Percentiles rank a stretch among this genome's conserved stretches.
Conservation (phyloP, 257 asterid genomes). For the Solanum piurae region DNA sequence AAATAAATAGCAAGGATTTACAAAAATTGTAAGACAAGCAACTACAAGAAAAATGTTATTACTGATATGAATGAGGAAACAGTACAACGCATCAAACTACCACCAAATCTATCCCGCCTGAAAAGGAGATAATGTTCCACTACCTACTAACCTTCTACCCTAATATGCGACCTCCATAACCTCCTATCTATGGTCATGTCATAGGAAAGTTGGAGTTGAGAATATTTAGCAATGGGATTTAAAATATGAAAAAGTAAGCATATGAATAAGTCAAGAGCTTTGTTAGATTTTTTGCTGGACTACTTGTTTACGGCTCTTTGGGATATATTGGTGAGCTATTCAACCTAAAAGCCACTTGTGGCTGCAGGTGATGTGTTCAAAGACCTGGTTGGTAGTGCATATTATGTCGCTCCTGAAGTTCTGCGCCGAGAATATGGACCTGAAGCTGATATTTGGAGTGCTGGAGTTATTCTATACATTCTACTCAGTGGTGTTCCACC, state of each 20-base stretch:
- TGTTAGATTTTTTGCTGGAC: background rate
- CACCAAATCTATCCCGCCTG: background rate
- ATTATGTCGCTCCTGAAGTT: conserved; percentile 90
- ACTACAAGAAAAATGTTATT: background rate
- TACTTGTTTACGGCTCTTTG: background rate
- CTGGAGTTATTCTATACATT: conserved; percentile 78
- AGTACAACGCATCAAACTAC: background rate
- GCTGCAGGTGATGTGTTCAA: conserved; percentile 59
- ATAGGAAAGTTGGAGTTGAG: background rate
- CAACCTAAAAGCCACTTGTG: background rate
- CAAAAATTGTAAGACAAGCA: background rate
- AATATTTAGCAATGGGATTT: background rate
- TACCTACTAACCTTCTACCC: background rate
- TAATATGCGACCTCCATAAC: background rate
- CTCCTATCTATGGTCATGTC: background rate
- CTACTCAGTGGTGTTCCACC: conserved; percentile 88
- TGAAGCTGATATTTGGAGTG: conserved; percentile 93
- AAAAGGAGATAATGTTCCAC: background rate
- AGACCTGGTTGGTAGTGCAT: conserved; percentile 91
- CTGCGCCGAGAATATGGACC: conserved; percentile 63
- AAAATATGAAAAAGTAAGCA: background rate
- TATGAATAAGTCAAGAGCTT: background rate
- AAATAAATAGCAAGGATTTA: no score
- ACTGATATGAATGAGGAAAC: background rate
- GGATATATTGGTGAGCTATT: background rate